Conservation (phyloP, 768 basidiomycete genomes). For the Lactifluus subvellereus region DNA sequence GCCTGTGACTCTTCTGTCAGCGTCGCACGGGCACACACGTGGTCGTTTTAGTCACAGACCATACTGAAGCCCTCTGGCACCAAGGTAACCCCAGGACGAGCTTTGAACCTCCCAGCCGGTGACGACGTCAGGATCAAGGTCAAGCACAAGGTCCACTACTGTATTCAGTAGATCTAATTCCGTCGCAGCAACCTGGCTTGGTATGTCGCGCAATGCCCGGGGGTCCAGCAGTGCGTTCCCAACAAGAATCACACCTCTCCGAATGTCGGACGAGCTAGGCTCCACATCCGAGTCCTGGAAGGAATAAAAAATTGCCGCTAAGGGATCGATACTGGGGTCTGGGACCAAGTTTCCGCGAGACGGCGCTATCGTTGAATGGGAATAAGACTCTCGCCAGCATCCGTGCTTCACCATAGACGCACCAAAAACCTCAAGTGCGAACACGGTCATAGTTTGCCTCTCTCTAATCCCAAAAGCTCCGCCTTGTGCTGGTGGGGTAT, state of each 20-base stretch:
- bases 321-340: slow-evolving; percentile 57
- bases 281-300: slow-evolving; percentile 46
- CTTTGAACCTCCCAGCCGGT: slow-evolving; percentile 89
- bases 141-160: slow-evolving; percentile 64
- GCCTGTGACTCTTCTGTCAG: slow-evolving; percentile 38
- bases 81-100: slow-evolving; percentile 87
- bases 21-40: neutral
- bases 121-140: slow-evolving; percentile 86
- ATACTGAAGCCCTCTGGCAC: slow-evolving; percentile 53
- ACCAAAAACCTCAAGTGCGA: slow-evolving; percentile 88
- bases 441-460: slow-evolving; percentile 66
- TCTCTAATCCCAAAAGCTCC: slow-evolving; percentile 40
- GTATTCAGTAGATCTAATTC: slow-evolving; percentile 82
- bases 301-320: slow-evolving; percentile 69
- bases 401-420: neutral
- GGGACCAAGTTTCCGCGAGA: slow-evolving; percentile 56
- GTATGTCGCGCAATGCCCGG: slow-evolving; percentile 39
- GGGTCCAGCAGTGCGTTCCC: slow-evolving; percentile 36
- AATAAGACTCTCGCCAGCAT: neutral
- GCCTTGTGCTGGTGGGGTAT: slow-evolving; percentile 41
- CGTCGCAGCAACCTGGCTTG: slow-evolving; percentile 48
- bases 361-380: slow-evolving; percentile 29
- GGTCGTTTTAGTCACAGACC: slow-evolving; percentile 38
- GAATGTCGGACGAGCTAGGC: slow-evolving; percentile 31
- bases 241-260: slow-evolving; percentile 52